Percentiles rank a stretch among this genome's conserved stretches.
Evolutionary conservation across 257 asterid genomes (phyloP).

Genomic region (Capsicum pubescens): DNA sequence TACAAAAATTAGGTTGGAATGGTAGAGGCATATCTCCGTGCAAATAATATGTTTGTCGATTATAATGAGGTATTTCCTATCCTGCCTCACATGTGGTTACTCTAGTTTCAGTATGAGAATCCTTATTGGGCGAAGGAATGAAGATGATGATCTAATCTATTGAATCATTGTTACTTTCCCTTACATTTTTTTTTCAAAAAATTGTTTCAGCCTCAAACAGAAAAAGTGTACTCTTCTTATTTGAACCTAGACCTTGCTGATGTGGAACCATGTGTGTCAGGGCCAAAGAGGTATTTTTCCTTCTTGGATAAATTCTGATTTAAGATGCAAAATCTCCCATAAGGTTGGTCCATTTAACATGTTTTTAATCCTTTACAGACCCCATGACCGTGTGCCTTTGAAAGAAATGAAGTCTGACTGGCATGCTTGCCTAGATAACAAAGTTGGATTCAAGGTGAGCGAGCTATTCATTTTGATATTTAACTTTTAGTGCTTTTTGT

Average conservation of each 20-base stretch:
- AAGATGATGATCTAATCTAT: not conserved
- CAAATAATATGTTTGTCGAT: conserved; percentile 92
- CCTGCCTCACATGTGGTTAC: not conserved
- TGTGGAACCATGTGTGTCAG: conserved; percentile 89
- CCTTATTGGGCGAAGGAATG: too few species aligned
- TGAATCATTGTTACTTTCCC: not conserved
- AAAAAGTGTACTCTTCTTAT: conserved; percentile 75
- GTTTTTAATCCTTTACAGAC: conserved; percentile 51
- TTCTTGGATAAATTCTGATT: conserved; percentile 6
- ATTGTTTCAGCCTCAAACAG: conserved; percentile 80
- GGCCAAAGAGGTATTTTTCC: conserved; percentile 78
- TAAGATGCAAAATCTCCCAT: not conserved
- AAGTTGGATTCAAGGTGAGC: conserved; percentile 92
- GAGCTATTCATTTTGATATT: conserved; percentile 25
- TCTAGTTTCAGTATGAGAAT: not conserved
- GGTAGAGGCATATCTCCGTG: conserved; percentile 96
- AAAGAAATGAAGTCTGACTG: conserved; percentile 93
- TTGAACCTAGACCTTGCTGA: conserved; percentile 68
- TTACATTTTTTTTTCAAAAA: not conserved
- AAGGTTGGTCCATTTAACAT: not conserved
- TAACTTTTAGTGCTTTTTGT: conserved; percentile 15
- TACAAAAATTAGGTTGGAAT: conserved; percentile 62
- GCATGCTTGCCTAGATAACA: conserved; percentile 90
- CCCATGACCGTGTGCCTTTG: conserved; percentile 90
- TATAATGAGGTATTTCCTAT: conserved; percentile 67